These are phyloP conservation scores for Botryotinia convoluta DNA, from an alignment of 2,329 filamentous ascomycete genomes.

Conservation along the genomic window DNA sequence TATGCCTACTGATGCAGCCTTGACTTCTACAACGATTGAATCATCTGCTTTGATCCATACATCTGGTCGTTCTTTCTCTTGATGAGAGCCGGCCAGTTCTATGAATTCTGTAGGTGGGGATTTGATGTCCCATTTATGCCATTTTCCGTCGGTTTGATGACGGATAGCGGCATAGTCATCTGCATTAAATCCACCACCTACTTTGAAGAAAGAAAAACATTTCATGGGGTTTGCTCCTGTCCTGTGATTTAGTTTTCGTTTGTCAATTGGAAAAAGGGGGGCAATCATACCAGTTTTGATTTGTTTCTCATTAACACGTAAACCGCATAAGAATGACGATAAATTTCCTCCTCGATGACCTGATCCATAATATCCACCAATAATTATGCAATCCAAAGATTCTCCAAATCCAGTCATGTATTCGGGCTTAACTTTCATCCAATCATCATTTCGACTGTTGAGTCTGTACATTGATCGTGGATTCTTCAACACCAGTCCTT, in stretches of 20 bases:
- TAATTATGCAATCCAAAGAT: constrained; percentile 81
- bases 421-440: constrained; percentile 98
- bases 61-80: constrained; percentile 75
- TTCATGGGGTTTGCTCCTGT: constrained; percentile 60
- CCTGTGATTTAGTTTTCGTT: background rate
- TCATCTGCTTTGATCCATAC: constrained; percentile 90
- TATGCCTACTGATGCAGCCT: constrained; percentile 73
- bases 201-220: constrained; percentile 94
- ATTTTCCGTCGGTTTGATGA: constrained; percentile 86
- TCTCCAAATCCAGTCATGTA: constrained; percentile 98
- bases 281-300: background rate
- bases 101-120: constrained; percentile 76
- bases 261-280: background rate
- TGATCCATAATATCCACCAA: constrained; percentile 91
- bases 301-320: constrained; percentile 60
- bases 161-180: constrained; percentile 82
- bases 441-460: constrained; percentile 89
- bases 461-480: constrained; percentile 81
- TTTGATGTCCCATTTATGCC: constrained; percentile 78
- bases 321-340: constrained; percentile 86
- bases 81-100: constrained; percentile 74
- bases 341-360: constrained; percentile 79
- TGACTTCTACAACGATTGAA: constrained; percentile 83
- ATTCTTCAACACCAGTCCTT: constrained; percentile 92
- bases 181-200: constrained; percentile 86